Conservation (phyloP, 495 filamentous ascomycete genomes). For the Hypoxylon cercidicola region DNA sequence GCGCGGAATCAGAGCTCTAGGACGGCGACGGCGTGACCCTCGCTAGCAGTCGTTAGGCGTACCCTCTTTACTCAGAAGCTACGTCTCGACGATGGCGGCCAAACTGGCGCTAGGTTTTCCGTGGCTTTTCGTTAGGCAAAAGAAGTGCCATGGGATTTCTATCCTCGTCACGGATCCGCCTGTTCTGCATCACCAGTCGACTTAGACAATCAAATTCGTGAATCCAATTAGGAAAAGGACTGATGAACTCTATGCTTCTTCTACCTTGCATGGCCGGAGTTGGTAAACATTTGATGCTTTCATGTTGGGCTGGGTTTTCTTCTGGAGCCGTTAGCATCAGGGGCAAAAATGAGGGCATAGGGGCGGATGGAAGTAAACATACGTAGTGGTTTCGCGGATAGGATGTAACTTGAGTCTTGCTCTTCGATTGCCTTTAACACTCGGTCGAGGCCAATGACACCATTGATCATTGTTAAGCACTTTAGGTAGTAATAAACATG, state of each 20-base stretch:
- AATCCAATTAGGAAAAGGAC: slow-evolving; percentile 28
- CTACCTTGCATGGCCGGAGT: slow-evolving; percentile 43
- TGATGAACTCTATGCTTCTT: slow-evolving; percentile 30
- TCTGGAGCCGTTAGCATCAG: slow-evolving; percentile 29
- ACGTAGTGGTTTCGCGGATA: slow-evolving; percentile 33
- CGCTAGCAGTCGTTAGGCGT: neutral
- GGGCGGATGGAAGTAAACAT: slow-evolving; percentile 21
- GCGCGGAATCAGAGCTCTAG: slow-evolving; percentile 60
- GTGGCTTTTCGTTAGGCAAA: neutral
- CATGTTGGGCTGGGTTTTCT: slow-evolving; percentile 24
- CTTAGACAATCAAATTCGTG: slow-evolving; percentile 24
- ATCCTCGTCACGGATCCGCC: slow-evolving; percentile 8
- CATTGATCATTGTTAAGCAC: slow-evolving; percentile 23
- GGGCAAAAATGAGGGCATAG: slow-evolving; percentile 23
- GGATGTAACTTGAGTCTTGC: slow-evolving; percentile 23
- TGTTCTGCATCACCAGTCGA: slow-evolving; percentile 11
- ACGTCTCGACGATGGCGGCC: neutral
- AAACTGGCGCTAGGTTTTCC: slow-evolving; percentile 1
- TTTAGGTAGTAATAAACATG: slow-evolving; percentile 19
- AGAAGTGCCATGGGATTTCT: slow-evolving; percentile 9
- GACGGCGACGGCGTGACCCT: neutral
- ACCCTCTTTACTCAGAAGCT: neutral
- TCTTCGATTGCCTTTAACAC: slow-evolving; percentile 5
- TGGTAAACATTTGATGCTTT: slow-evolving; percentile 35
- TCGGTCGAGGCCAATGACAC: slow-evolving; percentile 20